phyloP scores from a whole-genome alignment of 176 grass and related monocot species.

The Paspalum notatum region DNA sequence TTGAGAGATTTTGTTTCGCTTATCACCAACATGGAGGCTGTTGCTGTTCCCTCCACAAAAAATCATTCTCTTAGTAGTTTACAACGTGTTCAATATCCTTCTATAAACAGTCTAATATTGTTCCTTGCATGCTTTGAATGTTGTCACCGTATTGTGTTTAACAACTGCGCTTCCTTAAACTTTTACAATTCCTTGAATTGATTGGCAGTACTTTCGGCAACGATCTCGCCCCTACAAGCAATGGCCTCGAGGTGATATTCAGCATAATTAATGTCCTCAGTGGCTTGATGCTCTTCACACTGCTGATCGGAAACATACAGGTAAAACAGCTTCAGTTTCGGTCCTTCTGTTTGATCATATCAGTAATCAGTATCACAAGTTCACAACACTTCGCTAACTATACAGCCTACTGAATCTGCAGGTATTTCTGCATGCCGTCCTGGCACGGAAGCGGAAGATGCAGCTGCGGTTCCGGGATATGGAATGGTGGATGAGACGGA shows the following conservation, averaged over 20 bases:
- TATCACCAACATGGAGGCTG: not conserved
- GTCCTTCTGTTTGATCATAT: not conserved
- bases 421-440: conserved; percentile 92
- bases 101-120: not conserved
- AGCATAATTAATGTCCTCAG: conserved; percentile 84
- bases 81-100: not conserved
- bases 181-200: conserved; percentile 8
- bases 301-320: conserved; percentile 99
- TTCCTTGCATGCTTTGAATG: not conserved
- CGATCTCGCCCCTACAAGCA: conserved; percentile 88
- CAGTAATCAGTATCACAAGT: too few species aligned
- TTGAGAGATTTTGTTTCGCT: not conserved
- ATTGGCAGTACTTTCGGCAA: conserved; percentile 87
- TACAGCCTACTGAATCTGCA: conserved; percentile 24
- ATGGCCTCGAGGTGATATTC: conserved; percentile 91
- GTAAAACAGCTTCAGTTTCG: conserved; percentile 31
- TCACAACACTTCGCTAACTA: not conserved
- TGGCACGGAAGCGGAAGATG: conserved; percentile 93
- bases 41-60: not conserved
- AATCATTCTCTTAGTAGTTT: not conserved
- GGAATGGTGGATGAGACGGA: conserved; percentile 99
- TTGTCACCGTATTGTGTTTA: not conserved
- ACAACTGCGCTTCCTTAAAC: not conserved
- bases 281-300: conserved; percentile 96
- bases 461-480: conserved; percentile 84